phyloP scores from a whole-genome alignment of 2,329 filamentous ascomycete species.

The Drechslera avenae region DNA sequence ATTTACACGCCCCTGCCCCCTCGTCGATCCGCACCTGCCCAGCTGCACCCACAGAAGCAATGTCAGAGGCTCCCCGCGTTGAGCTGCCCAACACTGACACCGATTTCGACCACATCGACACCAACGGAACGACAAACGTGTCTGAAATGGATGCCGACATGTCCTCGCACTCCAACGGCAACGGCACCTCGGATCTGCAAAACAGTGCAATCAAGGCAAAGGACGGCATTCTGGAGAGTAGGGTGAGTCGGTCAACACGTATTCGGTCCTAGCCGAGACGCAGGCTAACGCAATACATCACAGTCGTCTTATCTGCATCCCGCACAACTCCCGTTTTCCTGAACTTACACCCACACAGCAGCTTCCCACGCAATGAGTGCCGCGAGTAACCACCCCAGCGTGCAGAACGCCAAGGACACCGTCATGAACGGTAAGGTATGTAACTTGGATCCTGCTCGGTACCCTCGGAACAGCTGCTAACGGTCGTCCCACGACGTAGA shows the following conservation, averaged over 20 bases:
- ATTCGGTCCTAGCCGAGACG: constrained; percentile 41
- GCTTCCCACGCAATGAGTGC: constrained; percentile 55
- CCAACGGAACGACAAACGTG: not conserved
- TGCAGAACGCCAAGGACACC: constrained; percentile 52
- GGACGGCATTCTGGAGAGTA: constrained; percentile 50
- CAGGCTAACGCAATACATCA: constrained; percentile 43
- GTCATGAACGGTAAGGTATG: constrained; percentile 53
- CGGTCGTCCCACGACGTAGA: constrained; percentile 38
- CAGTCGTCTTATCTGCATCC: constrained; percentile 46
- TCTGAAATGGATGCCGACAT: constrained; percentile 23
- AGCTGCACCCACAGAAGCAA: constrained; percentile 10
- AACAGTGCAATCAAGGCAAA: constrained; percentile 40
- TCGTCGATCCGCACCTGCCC: constrained; percentile 6
- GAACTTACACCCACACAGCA: constrained; percentile 49
- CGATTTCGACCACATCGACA: constrained; percentile 27
- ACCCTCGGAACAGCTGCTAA: constrained; percentile 28
- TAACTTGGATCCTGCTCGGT: constrained; percentile 16
- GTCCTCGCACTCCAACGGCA: constrained; percentile 28
- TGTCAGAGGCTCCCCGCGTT: constrained; percentile 43
- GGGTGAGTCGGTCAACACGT: constrained; percentile 48
- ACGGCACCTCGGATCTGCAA: constrained; percentile 23
- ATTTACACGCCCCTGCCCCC: not conserved
- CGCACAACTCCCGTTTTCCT: constrained; percentile 36
- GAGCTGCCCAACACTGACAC: constrained; percentile 34
- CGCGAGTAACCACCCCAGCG: constrained; percentile 56